phyloP scores from a whole-genome alignment of 2,329 filamentous ascomycete genomes.

The Exophiala mesophila region DNA sequence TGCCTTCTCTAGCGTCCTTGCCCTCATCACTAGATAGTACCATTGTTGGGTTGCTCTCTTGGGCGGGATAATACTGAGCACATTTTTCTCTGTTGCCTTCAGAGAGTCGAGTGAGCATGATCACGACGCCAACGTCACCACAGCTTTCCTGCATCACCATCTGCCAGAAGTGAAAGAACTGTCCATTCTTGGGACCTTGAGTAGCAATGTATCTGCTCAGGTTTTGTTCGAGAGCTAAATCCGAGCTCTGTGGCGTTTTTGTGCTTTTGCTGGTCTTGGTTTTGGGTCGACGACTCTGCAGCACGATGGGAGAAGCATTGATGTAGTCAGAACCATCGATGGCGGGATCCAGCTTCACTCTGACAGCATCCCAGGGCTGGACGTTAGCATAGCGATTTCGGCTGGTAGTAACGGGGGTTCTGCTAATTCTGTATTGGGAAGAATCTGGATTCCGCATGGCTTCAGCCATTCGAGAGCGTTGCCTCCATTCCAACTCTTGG shows the following conservation, averaged over 20 bases:
- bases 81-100: slow-evolving; percentile 79
- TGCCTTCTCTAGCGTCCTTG: slow-evolving; percentile 2
- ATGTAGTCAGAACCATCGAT: slow-evolving; percentile 71
- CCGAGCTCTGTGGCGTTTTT: slow-evolving; percentile 17
- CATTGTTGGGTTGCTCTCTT: slow-evolving; percentile 48
- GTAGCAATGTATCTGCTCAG: slow-evolving; percentile 76
- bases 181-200: slow-evolving; percentile 69
- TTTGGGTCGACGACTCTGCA: slow-evolving; percentile 46
- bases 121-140: slow-evolving; percentile 68
- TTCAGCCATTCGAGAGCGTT: slow-evolving; percentile 51
- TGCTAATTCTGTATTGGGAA: slow-evolving; percentile 56
- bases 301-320: slow-evolving; percentile 69
- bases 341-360: slow-evolving; percentile 74
- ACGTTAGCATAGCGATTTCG: slow-evolving; percentile 89
- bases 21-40: slow-evolving; percentile 31
- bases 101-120: slow-evolving; percentile 89
- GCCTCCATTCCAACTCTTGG: slow-evolving; percentile 56
- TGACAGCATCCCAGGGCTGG: slow-evolving; percentile 81
- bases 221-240: slow-evolving; percentile 15
- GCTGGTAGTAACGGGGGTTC: slow-evolving; percentile 50
- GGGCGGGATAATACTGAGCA: slow-evolving; percentile 75
- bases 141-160: slow-evolving; percentile 82
- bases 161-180: slow-evolving; percentile 81
- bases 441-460: slow-evolving; percentile 43
- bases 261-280: slow-evolving; percentile 39